These are phyloP conservation scores for Keithomyces neogunnii DNA, from an alignment of 2,329 filamentous ascomycete genomes.

Conservation along the genomic window DNA sequence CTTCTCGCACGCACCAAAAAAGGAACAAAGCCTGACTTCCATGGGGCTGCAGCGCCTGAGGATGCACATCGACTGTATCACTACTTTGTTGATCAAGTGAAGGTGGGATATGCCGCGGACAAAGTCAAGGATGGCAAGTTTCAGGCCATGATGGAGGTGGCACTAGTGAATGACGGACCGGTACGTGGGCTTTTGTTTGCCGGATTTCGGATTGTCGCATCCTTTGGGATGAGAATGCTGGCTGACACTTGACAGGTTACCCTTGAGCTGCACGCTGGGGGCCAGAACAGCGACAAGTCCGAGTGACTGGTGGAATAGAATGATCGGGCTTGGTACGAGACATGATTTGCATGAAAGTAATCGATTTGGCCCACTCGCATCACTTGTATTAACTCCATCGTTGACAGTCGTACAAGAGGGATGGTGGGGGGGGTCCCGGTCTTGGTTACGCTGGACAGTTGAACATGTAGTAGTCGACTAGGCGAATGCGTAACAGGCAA, in stretches of 20 bases:
- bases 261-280: constrained; percentile 12
- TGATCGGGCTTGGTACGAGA: no score
- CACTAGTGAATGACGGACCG: constrained; percentile 77
- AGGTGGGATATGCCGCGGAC: constrained; percentile 60
- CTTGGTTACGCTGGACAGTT: no score
- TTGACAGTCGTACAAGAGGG: no score
- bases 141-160: constrained; percentile 98
- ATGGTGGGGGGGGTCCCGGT: no score
- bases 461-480: no score
- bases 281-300: constrained; percentile 2
- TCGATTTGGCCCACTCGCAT: no score
- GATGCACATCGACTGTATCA: constrained; percentile 78
- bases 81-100: constrained; percentile 70
- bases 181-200: constrained; percentile 28
- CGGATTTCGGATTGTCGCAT: not conserved
- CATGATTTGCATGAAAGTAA: no score
- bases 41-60: constrained; percentile 71
- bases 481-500: no score
- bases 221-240: no score
- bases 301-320: not conserved
- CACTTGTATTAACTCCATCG: no score
- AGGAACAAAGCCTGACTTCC: constrained; percentile 91
- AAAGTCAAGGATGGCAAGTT: constrained; percentile 93
- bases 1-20: constrained; percentile 90
- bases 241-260: constrained; percentile 13